Conservation (phyloP, 192 early-diverging fungal species). For the Mortierella antarctica region DNA sequence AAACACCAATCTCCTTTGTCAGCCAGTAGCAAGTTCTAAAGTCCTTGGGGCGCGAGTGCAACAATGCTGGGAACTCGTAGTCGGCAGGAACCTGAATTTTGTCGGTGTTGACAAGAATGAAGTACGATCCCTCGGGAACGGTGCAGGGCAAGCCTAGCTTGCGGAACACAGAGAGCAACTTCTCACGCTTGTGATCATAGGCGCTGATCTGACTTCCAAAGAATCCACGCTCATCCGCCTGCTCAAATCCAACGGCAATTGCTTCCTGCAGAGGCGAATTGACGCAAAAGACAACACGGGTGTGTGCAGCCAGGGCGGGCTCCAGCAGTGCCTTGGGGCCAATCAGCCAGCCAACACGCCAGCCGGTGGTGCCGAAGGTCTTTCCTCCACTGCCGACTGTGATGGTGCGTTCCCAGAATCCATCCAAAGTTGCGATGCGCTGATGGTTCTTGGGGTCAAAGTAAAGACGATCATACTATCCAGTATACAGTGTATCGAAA, state of each 20-base stretch:
- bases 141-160: constrained; percentile 80
- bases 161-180: constrained; percentile 74
- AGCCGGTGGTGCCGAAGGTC: constrained; percentile 95
- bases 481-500: not conserved
- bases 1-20: constrained; percentile 89
- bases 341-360: constrained; percentile 96
- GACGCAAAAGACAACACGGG: constrained; percentile 89
- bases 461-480: constrained; percentile 89
- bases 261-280: constrained; percentile 93
- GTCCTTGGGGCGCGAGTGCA: constrained; percentile 71
- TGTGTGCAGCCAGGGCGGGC: constrained; percentile 85
- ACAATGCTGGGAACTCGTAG: constrained; percentile 66
- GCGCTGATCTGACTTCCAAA: constrained; percentile 74
- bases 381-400: constrained; percentile 95
- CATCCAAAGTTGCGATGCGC: constrained; percentile 85
- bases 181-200: constrained; percentile 80
- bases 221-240: constrained; percentile 68
- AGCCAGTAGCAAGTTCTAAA: constrained; percentile 88
- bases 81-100: constrained; percentile 71
- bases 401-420: constrained; percentile 92
- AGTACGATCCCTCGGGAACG: constrained; percentile 93
- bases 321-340: constrained; percentile 79
- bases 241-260: constrained; percentile 76
- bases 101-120: constrained; percentile 86
- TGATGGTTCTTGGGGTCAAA: constrained; percentile 73